Conservation (phyloP, 2,329 filamentous ascomycete genomes). For the Fusarium multiceps region DNA sequence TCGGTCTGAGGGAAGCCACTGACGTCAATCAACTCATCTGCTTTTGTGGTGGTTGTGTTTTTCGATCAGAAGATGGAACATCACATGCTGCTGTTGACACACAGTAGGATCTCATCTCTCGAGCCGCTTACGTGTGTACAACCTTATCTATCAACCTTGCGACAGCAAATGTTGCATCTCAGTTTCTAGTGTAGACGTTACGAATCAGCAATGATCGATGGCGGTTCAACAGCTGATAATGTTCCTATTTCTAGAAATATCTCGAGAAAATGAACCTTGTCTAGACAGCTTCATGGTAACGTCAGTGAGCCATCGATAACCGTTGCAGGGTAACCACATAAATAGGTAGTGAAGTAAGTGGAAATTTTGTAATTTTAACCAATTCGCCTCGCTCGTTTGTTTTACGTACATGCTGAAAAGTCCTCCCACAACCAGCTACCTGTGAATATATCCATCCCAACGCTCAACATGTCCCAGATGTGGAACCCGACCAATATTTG, state of each 20-base stretch:
- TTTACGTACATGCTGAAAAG: neutral
- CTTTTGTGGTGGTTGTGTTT: slow-evolving; percentile 7
- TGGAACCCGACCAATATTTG: neutral
- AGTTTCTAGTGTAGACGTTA: neutral
- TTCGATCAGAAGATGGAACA: slow-evolving; percentile 14
- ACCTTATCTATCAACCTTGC: neutral
- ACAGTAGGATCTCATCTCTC: neutral
- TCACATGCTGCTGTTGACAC: slow-evolving; percentile 6
- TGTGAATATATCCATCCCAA: slow-evolving; percentile 1
- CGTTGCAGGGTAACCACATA: neutral
- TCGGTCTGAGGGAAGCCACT: neutral
- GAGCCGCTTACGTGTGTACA: neutral
- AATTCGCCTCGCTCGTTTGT: slow-evolving; percentile 13
- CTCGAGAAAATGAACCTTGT: neutral
- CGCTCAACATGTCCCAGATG: neutral
- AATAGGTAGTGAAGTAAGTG: neutral
- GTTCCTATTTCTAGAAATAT: neutral
- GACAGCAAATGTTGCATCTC: neutral
- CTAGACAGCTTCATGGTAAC: too few relatives aligned
- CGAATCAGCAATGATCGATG: neutral
- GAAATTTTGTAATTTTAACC: slow-evolving; percentile 15
- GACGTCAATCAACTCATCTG: slow-evolving; percentile 23
- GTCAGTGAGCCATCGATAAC: neutral
- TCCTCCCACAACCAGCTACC: neutral
- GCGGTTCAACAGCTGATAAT: neutral